Evolutionary conservation across 1,284 basidiomycete genomes (phyloP).

Genomic region (Ceratobasidium sp.): DNA sequence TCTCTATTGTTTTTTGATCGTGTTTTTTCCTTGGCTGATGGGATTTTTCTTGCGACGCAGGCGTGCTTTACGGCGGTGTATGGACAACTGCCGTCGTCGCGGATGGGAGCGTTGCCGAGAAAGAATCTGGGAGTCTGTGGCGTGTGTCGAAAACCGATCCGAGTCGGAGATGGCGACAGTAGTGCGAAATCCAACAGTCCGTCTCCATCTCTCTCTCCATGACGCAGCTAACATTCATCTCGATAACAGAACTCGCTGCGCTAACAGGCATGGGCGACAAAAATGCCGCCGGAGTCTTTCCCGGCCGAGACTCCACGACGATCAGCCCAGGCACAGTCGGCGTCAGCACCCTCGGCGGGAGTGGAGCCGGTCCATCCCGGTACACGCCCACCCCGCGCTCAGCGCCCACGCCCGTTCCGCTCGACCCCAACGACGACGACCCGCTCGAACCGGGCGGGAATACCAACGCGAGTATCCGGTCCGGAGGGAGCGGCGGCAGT

Average conservation of each 20-base stretch:
- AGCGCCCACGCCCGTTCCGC: conserved; percentile 52
- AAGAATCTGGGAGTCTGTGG: conserved; percentile 95
- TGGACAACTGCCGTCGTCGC: conserved; percentile 79
- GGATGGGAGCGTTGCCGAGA: conserved; percentile 65
- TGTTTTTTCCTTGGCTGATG: background rate
- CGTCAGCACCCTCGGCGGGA: conserved; percentile 52
- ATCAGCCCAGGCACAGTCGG: too few species aligned
- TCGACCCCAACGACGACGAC: conserved; percentile 83
- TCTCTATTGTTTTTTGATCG: conserved; percentile 23
- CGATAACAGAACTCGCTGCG: conserved; percentile 79
- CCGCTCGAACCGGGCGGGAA: conserved; percentile 70
- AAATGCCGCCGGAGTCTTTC: conserved; percentile 67
- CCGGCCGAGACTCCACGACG: conserved; percentile 67
- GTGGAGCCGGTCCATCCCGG: conserved; percentile 50
- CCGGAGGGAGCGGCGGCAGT: conserved; percentile 63
- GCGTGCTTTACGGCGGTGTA: conserved; percentile 97
- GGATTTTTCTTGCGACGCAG: conserved; percentile 59
- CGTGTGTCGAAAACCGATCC: conserved; percentile 95
- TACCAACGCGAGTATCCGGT: conserved; percentile 53
- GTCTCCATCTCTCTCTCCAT: conserved; percentile 56
- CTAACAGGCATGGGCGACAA: conserved; percentile 87
- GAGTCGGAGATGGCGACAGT: conserved; percentile 83
- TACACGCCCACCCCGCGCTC: conserved; percentile 43
- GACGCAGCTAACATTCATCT: background rate
- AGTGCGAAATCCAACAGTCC: conserved; percentile 85